A percentile compares a stretch with the other conserved stretches of the same genome.
Conservation (phyloP, 441 rosid genomes). For the Iberis amara region DNA sequence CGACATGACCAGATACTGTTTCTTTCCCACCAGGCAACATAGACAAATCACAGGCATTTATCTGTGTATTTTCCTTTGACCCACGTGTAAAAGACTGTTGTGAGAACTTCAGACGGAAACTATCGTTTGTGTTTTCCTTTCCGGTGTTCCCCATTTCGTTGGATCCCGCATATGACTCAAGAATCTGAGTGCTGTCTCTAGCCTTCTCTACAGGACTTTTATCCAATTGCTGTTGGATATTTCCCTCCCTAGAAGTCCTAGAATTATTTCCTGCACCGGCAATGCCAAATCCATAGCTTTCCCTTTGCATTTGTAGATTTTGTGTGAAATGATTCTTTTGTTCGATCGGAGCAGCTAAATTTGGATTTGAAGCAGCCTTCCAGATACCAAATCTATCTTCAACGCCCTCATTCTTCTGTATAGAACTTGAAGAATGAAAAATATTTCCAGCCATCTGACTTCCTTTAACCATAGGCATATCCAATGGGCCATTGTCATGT, state of each 20-base stretch:
- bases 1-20: conserved; percentile 38
- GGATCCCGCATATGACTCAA: conserved; percentile 40
- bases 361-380: conserved; percentile 42
- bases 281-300: conserved; percentile 33
- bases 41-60: conserved; percentile 42
- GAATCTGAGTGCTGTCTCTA: conserved; percentile 32
- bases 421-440: conserved; percentile 35
- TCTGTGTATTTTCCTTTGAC: conserved; percentile 6
- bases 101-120: conserved; percentile 33
- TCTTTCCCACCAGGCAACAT: conserved; percentile 42
- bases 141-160: conserved; percentile 17
- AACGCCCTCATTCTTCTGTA: conserved; percentile 32
- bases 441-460: conserved; percentile 39
- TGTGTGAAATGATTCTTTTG: conserved; percentile 27
- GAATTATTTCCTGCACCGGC: conserved; percentile 35
- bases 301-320: conserved; percentile 27
- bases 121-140: conserved; percentile 38
- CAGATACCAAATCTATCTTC: conserved; percentile 40
- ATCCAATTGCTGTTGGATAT: conserved; percentile 38
- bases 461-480: conserved; percentile 42
- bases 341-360: conserved; percentile 33
- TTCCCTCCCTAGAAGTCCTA: conserved; percentile 35
- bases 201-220: conserved; percentile 23
- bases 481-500: conserved; percentile 35
- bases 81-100: conserved; percentile 26